Evolutionary conservation across 2,329 filamentous ascomycete genomes (phyloP).

Genomic region (Emergomyces orientalis): DNA sequence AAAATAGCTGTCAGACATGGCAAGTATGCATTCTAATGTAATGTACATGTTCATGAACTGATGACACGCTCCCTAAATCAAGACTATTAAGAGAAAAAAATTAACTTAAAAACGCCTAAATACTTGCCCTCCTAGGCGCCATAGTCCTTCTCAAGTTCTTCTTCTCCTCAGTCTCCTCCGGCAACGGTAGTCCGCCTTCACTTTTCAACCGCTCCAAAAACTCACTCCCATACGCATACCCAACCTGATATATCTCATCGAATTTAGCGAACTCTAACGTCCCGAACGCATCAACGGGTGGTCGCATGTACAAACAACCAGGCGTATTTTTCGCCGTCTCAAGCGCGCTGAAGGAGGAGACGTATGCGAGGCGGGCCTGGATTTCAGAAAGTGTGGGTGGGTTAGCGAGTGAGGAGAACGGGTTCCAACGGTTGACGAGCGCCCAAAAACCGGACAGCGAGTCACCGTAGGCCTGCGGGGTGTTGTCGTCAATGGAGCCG

Average conservation of each 20-base stretch:
- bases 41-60: not conserved
- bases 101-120: conserved; percentile 42
- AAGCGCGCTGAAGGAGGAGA: conserved; percentile 86
- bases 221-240: conserved; percentile 74
- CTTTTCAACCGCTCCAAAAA: conserved; percentile 69
- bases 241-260: conserved; percentile 88
- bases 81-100: not conserved
- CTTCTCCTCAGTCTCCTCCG: conserved; percentile 67
- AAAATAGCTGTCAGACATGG: too few relatives aligned
- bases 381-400: conserved; percentile 93
- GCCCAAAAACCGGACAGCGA: conserved; percentile 93
- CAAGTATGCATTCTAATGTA: not conserved
- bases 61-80: not conserved
- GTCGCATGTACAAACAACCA: conserved; percentile 92
- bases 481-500: conserved; percentile 81
- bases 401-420: conserved; percentile 78
- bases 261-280: conserved; percentile 96
- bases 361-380: conserved; percentile 87
- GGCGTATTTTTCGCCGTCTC: conserved; percentile 85
- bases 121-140: conserved; percentile 69
- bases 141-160: conserved; percentile 67
- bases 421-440: conserved; percentile 92
- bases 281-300: conserved; percentile 85
- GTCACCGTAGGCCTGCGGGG: conserved; percentile 86
- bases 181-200: conserved; percentile 62